phyloP scores from a whole-genome alignment of 108 stramenopile species.

The Nitzschia putrida region DNA sequence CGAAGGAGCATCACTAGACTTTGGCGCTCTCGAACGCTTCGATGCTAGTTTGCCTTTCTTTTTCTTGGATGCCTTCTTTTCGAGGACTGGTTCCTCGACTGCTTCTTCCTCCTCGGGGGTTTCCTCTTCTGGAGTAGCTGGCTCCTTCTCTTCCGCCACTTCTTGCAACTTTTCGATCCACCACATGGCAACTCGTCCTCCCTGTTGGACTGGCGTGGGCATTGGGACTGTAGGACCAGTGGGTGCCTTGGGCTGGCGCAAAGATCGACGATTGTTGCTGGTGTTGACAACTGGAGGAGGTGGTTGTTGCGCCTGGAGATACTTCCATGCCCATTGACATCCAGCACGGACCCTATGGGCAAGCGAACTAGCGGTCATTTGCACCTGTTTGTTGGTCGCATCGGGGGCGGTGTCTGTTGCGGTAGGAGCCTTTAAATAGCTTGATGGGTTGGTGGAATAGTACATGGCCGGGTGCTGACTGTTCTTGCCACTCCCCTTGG shows the following conservation, averaged over 20 bases:
- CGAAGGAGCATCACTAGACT: no score
- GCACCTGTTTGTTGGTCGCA: neutral
- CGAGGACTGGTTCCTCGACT: neutral
- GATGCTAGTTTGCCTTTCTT: neutral
- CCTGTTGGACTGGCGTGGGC: conserved; percentile 37
- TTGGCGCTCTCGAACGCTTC: no score
- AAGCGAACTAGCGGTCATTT: conserved; percentile 13
- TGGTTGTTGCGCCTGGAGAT: conserved; percentile 22
- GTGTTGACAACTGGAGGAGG: conserved; percentile 1
- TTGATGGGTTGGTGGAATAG: conserved; percentile 29
- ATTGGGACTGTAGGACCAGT: conserved; percentile 6
- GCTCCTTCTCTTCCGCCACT: conserved; percentile 4
- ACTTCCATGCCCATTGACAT: conserved; percentile 37
- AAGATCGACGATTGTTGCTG: conserved; percentile 8
- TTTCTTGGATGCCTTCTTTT: conserved; percentile 1
- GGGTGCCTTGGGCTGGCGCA: conserved; percentile 14
- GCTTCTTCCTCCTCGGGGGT: neutral
- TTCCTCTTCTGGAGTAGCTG: conserved; percentile 4
- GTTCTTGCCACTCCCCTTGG: conserved; percentile 4
- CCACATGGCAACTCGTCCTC: conserved; percentile 49
- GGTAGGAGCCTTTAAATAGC: conserved; percentile 29
- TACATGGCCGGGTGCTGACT: conserved; percentile 34
- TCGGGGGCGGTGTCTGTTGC: conserved; percentile 2
- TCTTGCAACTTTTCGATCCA: conserved; percentile 31
- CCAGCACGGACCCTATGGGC: conserved; percentile 35